Conservation (phyloP, 192 early-diverging fungal genomes). For the Funneliformis geosporum region DNA sequence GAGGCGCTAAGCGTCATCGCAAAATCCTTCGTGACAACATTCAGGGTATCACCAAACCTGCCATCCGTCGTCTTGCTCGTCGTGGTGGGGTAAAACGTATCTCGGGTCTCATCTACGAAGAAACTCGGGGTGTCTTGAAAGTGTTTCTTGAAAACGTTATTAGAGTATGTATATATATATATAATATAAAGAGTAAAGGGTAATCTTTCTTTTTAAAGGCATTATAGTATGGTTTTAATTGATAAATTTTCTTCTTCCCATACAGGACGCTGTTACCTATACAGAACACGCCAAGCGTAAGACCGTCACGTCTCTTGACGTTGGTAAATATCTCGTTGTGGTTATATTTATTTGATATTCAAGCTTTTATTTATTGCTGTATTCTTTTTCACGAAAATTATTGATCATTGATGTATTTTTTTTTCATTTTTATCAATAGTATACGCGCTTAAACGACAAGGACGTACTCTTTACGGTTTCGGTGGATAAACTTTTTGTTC, state of each 20-base stretch:
- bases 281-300: constrained; percentile 99
- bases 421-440: constrained; percentile 46
- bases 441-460: constrained; percentile 98
- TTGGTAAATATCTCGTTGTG: constrained; percentile 40
- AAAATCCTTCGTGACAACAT: constrained; percentile 93
- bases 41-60: constrained; percentile 34
- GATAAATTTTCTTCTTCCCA: constrained; percentile 26
- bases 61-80: constrained; percentile 96
- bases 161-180: constrained; percentile 43
- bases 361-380: background rate
- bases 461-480: constrained; percentile 86
- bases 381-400: background rate
- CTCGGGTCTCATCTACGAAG: constrained; percentile 98
- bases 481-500: constrained; percentile 47
- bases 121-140: constrained; percentile 97
- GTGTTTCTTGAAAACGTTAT: constrained; percentile 99
- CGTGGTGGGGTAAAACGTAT: constrained; percentile 99
- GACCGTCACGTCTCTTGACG: constrained; percentile 99
- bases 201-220: too few relatives aligned
- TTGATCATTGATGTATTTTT: background rate
- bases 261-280: constrained; percentile 74
- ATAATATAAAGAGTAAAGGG: background rate
- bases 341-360: too few relatives aligned
- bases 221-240: background rate
- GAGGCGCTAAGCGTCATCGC: constrained; percentile 91